Base-by-base conservation (phyloP, 2,329 filamentous ascomycete species). In the Aspergillus pseudoglaucus region DNA sequence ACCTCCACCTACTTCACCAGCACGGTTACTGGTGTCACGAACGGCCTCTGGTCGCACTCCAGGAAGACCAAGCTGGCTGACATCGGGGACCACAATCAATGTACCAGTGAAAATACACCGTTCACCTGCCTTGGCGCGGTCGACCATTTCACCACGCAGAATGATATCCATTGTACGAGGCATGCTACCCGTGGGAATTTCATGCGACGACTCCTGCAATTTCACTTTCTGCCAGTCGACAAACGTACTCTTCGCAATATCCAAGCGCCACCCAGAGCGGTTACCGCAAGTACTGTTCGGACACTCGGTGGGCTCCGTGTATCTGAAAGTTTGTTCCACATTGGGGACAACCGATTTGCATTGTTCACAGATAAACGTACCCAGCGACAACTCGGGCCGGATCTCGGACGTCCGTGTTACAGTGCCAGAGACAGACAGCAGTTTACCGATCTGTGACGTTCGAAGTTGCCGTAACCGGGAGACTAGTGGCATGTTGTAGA, bases 171-270 rank as follows among this genome's bases (percentile, higher is more conserved):
- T 93, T 2, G 93, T 98, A 50, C 93, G 82, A 20, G 93, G 93
- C 93, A 98, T 98, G 72, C 90, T 96, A 47, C 93, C 93, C 0
- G 93, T 98, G 0, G 93, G 93, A 33, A 98, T 98, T 66, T 98
- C 93, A 3, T 91, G 91, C 57, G 90, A 95, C 73, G 97, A 98
- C 70, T 98, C 93, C 70, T 98, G 93, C 52, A 97, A 89, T 53
- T 94, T 87, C 20, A 97, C 90, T 68, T 97, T 97, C 66, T 98
- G 93, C 93, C 93, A 98, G 72, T 98, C 93, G 52, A 98, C 87
- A 65, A 98, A 98, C 0, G 90, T 97, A 68, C 90, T 96, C 68
- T 95, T 91, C 39, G 89, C 81, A 61, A 98, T 96, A 60, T 98
- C 91, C n/a, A 98, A 74, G 56, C 90, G 84, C 93, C 93, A 98